A percentile compares a stretch with the other conserved stretches of the same genome.
phyloP scores from a whole-genome alignment of 2,329 filamentous ascomycete genomes.

The Emergomyces pasteurianus region DNA sequence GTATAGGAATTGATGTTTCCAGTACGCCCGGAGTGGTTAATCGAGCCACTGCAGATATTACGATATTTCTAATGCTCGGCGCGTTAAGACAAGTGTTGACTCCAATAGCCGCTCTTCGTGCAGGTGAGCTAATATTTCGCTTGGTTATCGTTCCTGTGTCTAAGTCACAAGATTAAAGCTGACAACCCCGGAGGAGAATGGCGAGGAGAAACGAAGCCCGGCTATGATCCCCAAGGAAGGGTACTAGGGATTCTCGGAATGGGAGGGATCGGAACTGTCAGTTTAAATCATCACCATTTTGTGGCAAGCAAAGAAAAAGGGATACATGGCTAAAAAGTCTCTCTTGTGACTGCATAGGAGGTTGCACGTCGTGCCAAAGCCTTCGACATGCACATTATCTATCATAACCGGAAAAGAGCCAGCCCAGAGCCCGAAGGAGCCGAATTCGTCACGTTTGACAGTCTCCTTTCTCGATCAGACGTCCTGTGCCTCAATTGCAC shows the following conservation, averaged over 20 bases:
- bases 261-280: constrained; percentile 37
- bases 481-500: constrained; percentile 37
- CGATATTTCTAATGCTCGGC: constrained; percentile 37
- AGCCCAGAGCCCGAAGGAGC: constrained; percentile 31
- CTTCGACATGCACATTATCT: constrained; percentile 37
- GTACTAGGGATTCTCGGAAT: constrained; percentile 36
- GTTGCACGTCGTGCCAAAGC: constrained; percentile 34
- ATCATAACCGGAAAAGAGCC: constrained; percentile 35
- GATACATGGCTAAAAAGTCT: neutral
- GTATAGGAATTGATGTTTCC: constrained; percentile 28
- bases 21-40: constrained; percentile 37
- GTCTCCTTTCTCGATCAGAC: constrained; percentile 34
- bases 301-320: neutral
- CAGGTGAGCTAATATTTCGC: constrained; percentile 18
- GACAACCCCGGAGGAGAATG: constrained; percentile 22
- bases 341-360: constrained; percentile 22
- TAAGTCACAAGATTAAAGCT: neutral
- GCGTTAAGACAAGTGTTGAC: constrained; percentile 34
- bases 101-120: constrained; percentile 29
- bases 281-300: constrained; percentile 7
- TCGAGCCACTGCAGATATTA: constrained; percentile 36
- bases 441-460: constrained; percentile 35
- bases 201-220: constrained; percentile 30
- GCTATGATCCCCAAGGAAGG: constrained; percentile 36
- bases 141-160: neutral